A percentile compares a stretch with the other conserved stretches of the same genome.
phyloP scores from a whole-genome alignment of 106 monocot species.

The Platanthera zijinensis region DNA sequence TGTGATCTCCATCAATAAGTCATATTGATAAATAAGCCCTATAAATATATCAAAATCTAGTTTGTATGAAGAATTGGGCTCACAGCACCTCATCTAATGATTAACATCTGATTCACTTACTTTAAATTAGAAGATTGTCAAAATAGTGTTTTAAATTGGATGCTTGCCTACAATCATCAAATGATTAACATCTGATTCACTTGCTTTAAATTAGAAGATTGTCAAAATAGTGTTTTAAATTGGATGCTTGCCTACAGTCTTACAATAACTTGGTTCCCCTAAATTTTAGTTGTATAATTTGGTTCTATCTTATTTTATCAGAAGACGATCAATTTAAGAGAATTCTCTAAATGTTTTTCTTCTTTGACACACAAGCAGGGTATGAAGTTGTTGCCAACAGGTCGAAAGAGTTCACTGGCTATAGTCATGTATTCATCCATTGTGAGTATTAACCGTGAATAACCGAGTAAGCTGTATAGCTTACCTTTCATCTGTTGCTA shows the following conservation, averaged over 20 bases:
- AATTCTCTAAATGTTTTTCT: neutral
- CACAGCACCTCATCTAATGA: too few species aligned
- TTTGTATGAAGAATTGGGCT: too few species aligned
- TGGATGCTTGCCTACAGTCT: neutral
- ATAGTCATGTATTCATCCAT: slow-evolving; percentile 48
- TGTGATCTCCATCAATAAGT: too few species aligned
- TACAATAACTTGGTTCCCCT: neutral
- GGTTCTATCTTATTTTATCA: neutral
- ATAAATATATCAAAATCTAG: too few species aligned
- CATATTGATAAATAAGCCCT: too few species aligned
- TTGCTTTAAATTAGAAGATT: neutral
- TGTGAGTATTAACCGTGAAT: slow-evolving; percentile 17
- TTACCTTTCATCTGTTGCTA: neutral
- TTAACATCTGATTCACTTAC: too few species aligned
- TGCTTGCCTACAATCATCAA: neutral
- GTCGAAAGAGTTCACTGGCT: slow-evolving; percentile 45
- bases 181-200: too few species aligned
- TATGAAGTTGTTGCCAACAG: slow-evolving; percentile 50
- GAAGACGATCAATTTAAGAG: neutral
- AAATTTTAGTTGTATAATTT: slow-evolving; percentile 1
- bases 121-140: neutral
- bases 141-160: neutral
- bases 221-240: neutral
- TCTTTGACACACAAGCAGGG: slow-evolving; percentile 21
- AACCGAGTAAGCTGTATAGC: slow-evolving; percentile 5